Evolutionary conservation across 164 flowering plant species (phyloP).

Genomic region (Chimonanthus salicifolius): DNA sequence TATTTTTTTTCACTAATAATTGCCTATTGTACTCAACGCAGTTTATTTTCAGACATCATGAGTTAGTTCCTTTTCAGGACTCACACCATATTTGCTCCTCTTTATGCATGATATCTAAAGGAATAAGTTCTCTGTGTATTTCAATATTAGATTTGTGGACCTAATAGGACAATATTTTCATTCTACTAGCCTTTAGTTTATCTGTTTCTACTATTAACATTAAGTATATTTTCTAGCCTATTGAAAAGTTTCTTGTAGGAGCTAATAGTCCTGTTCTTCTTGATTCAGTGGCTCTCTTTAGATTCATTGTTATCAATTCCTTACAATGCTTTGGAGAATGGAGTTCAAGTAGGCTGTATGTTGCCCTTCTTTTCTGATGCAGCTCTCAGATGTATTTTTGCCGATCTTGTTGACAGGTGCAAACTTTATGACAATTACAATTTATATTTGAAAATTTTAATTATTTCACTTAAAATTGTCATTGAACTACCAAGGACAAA

Average conservation of each 20-base stretch:
- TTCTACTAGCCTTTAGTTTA: background rate
- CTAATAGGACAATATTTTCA: background rate
- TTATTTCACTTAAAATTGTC: background rate
- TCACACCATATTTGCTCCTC: background rate
- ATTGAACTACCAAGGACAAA: background rate
- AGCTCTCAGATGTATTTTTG: constrained; percentile 34
- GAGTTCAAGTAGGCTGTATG: constrained; percentile 23
- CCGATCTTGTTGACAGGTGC: constrained; percentile 80
- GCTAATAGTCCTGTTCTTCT: constrained; percentile 19
- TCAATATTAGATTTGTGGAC: background rate
- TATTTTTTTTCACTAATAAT: too few relatives aligned
- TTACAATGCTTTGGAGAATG: constrained; percentile 28
- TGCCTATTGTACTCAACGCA: too few relatives aligned
- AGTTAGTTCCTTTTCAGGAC: too few relatives aligned
- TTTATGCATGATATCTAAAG: background rate
- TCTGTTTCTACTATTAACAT: background rate
- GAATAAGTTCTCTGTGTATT: background rate
- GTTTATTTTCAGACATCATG: too few relatives aligned
- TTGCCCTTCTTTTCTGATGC: constrained; percentile 42
- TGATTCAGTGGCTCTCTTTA: constrained; percentile 80
- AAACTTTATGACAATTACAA: constrained; percentile 6
- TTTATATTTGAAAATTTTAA: background rate
- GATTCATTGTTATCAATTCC: constrained; percentile 67
- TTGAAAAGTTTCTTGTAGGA: background rate
- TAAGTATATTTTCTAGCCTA: background rate